Evolutionary conservation across 2,329 filamentous ascomycete species (phyloP), one percentile per base, ranked within the genome.

Genomic region (Aureobasidium musti): DNA sequence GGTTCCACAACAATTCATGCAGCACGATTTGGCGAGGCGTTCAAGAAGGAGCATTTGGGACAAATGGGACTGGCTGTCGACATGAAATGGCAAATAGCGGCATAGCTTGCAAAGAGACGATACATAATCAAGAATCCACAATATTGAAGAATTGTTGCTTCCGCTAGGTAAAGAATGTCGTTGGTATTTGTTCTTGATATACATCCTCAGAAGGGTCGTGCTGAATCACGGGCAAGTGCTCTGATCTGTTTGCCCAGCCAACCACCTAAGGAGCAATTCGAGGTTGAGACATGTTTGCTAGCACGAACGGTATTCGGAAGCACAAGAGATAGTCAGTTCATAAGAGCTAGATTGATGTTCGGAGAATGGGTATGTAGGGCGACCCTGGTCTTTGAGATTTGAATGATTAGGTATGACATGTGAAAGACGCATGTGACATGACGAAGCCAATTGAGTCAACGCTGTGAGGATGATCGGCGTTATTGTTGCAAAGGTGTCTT

Each of bases 11-110:
- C 13, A 35, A 13, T 37, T 30, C 10, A 26, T 45, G 56, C 56
- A 45, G 19, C 37, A 45, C 28, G n/a, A 59, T 45, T 59, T 59
- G 56, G 39, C 56, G 33, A 59, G 56, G 56, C 37, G 56, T 59
- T 59, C 33, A 23, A 41, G 14, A 26, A 56, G 13, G 35, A 10
- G 53, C 35, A 41, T 56, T 56, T n/a, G 33, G 35, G 53, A 56
- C n/a, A 41, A 41, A 23, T 5, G 13, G 30, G 53, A 19, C 35
- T 35, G 33, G 10, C 33, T 56, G 53, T 56, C 53, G 53, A 56
- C 41, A 56, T 56, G 35, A 41, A 41, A n/a, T 41, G 53, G 53
- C 33, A 56, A 39, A 19, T 41, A 56, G 53, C 35, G 41, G 35
- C 21, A 56, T 28, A 26, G 35, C 53, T 56, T 23, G 14, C 23